Percentiles rank a stretch among this genome's conserved stretches.
phyloP scores from a whole-genome alignment of 1,284 basidiomycete species.

The Anthracocystis panici-leucophaei region DNA sequence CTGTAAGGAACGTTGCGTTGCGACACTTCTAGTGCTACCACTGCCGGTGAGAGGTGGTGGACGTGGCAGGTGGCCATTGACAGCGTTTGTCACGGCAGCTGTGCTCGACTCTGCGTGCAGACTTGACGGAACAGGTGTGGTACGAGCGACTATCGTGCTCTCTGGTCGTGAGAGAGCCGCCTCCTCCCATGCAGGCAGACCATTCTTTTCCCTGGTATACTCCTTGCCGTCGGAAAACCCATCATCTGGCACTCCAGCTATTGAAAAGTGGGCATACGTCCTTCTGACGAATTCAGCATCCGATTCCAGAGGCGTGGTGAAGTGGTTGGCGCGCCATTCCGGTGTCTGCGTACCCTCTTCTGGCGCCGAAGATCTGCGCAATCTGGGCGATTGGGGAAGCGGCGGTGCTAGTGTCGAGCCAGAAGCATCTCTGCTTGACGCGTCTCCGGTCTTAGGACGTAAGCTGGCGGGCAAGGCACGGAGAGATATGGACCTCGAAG shows the following conservation, averaged over 20 bases:
- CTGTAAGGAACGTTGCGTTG: slow-evolving; percentile 2
- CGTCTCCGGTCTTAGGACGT: slow-evolving; percentile 21
- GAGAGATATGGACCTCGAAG: slow-evolving; percentile 25
- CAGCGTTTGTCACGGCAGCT: not conserved
- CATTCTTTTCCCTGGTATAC: slow-evolving; percentile 59
- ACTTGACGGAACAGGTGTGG: not conserved
- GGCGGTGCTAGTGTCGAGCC: slow-evolving; percentile 23
- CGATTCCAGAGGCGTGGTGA: slow-evolving; percentile 40
- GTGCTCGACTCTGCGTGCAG: not conserved
- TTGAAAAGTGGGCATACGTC: slow-evolving; percentile 63
- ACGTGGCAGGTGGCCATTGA: slow-evolving; percentile 8
- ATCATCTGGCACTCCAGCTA: slow-evolving; percentile 57
- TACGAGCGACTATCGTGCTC: slow-evolving; percentile 11
- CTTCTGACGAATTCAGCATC: slow-evolving; percentile 62
- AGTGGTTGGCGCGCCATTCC: slow-evolving; percentile 27
- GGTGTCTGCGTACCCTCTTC: slow-evolving; percentile 26
- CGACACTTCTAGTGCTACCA: slow-evolving; percentile 8
- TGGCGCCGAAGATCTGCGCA: slow-evolving; percentile 42
- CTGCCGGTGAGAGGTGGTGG: slow-evolving; percentile 11
- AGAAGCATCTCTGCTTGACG: slow-evolving; percentile 6
- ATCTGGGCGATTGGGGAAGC: slow-evolving; percentile 13
- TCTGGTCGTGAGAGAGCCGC: slow-evolving; percentile 27
- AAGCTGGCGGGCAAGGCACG: slow-evolving; percentile 22
- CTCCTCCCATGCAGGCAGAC: slow-evolving; percentile 53
- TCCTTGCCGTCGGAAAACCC: slow-evolving; percentile 64